These are phyloP conservation scores for Patellifolia procumbens DNA, from an alignment of 179 eudicot species.

Conservation along the genomic window DNA sequence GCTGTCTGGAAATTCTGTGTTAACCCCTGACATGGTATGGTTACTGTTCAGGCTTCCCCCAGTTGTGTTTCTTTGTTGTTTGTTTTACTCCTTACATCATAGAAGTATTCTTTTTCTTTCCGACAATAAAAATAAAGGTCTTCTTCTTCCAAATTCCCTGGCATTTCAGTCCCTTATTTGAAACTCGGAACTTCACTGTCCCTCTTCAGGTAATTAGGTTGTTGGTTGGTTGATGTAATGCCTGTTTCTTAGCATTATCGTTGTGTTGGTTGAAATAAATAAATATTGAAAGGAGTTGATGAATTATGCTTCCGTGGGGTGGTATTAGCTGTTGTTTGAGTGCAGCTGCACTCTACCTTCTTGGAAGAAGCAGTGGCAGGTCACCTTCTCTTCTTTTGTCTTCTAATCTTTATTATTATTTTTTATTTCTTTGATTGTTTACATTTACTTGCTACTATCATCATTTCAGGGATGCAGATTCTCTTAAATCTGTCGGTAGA, in stretches of 20 bases:
- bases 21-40: not conserved
- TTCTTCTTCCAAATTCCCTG: not conserved
- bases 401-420: no score
- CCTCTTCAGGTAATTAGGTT: not conserved
- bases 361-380: slow-evolving; percentile 88
- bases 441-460: slow-evolving; percentile 4
- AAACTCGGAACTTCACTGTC: not conserved
- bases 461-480: slow-evolving; percentile 70
- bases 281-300: slow-evolving; percentile 2
- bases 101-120: slow-evolving; percentile 11
- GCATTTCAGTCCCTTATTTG: not conserved
- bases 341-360: slow-evolving; percentile 84
- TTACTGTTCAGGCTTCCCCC: not conserved
- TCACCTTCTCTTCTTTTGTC: no score
- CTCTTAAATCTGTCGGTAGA: slow-evolving; percentile 72
- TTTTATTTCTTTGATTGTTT: not conserved
- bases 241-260: not conserved
- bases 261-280: not conserved
- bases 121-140: not conserved
- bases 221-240: not conserved
- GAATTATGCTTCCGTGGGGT: slow-evolving; percentile 80
- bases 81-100: slow-evolving; percentile 11
- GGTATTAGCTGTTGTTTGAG: slow-evolving; percentile 84
- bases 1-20: not conserved
- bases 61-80: not conserved